Conservation (phyloP, 208 protist genomes). For the Crithidia mellificae region DNA sequence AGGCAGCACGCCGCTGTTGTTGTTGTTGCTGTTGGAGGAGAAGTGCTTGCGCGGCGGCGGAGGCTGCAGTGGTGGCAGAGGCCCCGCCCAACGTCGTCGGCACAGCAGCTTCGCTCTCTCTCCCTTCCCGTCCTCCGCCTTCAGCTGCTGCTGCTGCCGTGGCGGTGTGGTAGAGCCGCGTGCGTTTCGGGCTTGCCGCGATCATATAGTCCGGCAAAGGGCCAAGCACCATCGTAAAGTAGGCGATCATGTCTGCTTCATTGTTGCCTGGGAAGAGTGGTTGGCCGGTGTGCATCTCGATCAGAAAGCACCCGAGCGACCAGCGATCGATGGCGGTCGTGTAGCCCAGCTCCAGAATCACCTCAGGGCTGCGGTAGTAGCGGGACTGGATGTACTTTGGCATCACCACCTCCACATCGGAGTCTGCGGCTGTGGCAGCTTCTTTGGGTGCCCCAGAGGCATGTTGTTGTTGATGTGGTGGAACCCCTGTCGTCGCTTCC, state of each 20-base stretch:
- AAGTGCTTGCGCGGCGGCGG: constrained; percentile 1
- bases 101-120: no score
- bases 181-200: constrained; percentile 47
- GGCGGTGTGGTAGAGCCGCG: constrained; percentile 60
- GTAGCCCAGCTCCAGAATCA: constrained; percentile 96
- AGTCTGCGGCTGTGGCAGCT: no score
- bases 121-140: no score
- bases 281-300: constrained; percentile 97
- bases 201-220: constrained; percentile 71
- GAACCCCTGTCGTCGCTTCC: no score
- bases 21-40: constrained; percentile 11
- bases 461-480: no score
- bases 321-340: constrained; percentile 97
- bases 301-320: constrained; percentile 98
- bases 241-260: constrained; percentile 94
- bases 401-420: no score
- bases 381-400: constrained; percentile 98
- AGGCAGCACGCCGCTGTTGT: constrained; percentile 18
- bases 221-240: constrained; percentile 89
- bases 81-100: constrained; percentile 5
- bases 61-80: background rate
- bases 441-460: no score
- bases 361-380: constrained; percentile 98
- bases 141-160: constrained; percentile 29
- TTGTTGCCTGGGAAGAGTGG: constrained; percentile 96